A percentile compares a stretch with the other conserved stretches of the same genome.
Conservation (phyloP, 768 basidiomycete species). For the Trametes elegans region DNA sequence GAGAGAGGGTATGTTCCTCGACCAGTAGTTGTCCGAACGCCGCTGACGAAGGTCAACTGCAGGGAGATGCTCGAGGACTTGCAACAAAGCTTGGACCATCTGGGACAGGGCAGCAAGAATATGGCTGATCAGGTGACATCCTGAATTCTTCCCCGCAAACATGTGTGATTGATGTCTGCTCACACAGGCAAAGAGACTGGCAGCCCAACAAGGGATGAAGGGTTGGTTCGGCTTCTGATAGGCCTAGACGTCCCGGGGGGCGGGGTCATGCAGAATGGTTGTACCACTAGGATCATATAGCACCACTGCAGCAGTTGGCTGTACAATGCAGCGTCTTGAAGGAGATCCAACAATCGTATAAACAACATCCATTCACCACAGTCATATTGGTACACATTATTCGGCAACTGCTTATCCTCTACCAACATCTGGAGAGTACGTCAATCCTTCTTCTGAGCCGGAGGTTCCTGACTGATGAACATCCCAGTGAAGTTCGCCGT, state of each 20-base stretch:
- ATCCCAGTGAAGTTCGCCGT: constrained; percentile 37
- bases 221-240: constrained; percentile 62
- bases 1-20: constrained; percentile 60
- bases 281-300: too few relatives aligned
- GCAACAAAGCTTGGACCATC: constrained; percentile 58
- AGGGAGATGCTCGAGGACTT: constrained; percentile 64
- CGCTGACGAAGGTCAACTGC: background rate
- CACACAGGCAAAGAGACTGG: constrained; percentile 57
- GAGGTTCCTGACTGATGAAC: constrained; percentile 31
- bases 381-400: too few relatives aligned
- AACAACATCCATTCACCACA: too few relatives aligned
- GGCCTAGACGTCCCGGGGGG: too few relatives aligned
- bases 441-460: constrained; percentile 6
- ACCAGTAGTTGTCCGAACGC: background rate
- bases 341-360: too few relatives aligned
- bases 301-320: too few relatives aligned
- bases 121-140: constrained; percentile 59
- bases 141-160: background rate
- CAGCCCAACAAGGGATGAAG: constrained; percentile 61
- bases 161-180: background rate
- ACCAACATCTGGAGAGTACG: too few relatives aligned
- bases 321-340: too few relatives aligned
- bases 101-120: constrained; percentile 64
- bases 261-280: too few relatives aligned
- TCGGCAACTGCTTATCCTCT: too few relatives aligned